Percentiles rank a stretch among this genome's conserved stretches.
Evolutionary conservation across 176 grass and related monocot genomes (phyloP).

Genomic region (Elymus sibiricus): DNA sequence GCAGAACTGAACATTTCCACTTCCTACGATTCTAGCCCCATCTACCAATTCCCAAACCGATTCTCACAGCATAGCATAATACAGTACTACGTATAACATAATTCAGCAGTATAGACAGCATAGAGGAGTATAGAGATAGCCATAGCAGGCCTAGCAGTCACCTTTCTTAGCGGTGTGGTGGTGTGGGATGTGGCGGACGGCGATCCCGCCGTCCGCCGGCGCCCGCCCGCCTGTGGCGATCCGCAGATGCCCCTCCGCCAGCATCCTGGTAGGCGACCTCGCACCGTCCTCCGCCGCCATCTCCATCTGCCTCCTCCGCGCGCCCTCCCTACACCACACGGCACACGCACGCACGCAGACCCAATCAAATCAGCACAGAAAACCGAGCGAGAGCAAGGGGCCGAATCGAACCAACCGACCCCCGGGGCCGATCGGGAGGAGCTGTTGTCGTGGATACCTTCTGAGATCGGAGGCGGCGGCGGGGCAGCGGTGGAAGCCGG

Average conservation of each 20-base stretch:
- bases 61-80: background rate
- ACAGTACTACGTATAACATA: background rate
- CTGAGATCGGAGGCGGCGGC: slow-evolving; percentile 35
- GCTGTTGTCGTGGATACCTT: background rate
- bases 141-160: background rate
- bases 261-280: slow-evolving; percentile 62
- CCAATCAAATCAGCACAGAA: slow-evolving; percentile 2
- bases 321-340: slow-evolving; percentile 5
- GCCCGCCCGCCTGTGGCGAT: slow-evolving; percentile 51
- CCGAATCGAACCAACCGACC: too few relatives aligned
- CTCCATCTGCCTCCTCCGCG: slow-evolving; percentile 30
- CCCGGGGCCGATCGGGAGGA: background rate
- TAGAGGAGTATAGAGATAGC: background rate
- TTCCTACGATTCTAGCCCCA: background rate
- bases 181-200: slow-evolving; percentile 58
- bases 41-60: background rate
- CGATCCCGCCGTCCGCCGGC: slow-evolving; percentile 54
- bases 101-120: background rate
- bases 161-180: slow-evolving; percentile 50
- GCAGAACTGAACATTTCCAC: background rate
- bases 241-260: slow-evolving; percentile 54
- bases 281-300: slow-evolving; percentile 55
- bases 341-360: background rate
- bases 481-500: background rate
- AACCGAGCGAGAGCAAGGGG: background rate